These are phyloP conservation scores for Triglochin maritima DNA, from an alignment of 106 monocot species.

Conservation along the genomic window DNA sequence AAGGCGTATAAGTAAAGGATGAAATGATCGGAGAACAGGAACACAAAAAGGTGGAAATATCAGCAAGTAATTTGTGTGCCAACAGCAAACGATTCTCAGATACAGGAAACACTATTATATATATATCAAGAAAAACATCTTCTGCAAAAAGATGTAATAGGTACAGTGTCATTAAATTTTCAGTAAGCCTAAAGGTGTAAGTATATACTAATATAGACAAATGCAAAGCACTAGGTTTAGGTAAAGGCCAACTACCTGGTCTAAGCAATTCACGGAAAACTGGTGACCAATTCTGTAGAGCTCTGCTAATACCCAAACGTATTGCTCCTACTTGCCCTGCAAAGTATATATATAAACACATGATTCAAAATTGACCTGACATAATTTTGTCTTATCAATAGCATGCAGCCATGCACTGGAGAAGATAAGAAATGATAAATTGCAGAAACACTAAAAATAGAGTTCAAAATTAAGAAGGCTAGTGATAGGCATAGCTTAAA, in stretches of 20 bases:
- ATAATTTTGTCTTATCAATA: background rate
- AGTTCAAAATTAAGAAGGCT: no score
- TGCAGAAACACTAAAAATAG: no score
- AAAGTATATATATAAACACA: slow-evolving; percentile 2
- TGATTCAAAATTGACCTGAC: no score
- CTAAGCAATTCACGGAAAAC: slow-evolving; percentile 68
- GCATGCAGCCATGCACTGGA: background rate
- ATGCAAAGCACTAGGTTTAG: background rate
- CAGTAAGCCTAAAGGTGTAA: background rate
- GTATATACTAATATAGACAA: background rate
- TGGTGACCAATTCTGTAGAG: slow-evolving; percentile 92
- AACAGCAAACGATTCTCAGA: no score
- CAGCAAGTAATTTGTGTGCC: no score
- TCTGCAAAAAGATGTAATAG: background rate
- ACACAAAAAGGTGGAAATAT: background rate
- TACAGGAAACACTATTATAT: no score
- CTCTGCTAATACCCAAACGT: slow-evolving; percentile 90
- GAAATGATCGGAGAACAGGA: background rate
- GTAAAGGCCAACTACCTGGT: slow-evolving; percentile 40
- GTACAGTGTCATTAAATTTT: background rate
- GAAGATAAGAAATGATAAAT: no score
- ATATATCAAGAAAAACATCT: background rate
- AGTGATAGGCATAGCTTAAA: background rate
- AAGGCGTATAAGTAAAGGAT: background rate
- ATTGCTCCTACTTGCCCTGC: slow-evolving; percentile 96